Evolutionary conservation across 208 protist genomes (phyloP), one percentile per base, ranked within the genome.

Genomic region (Leptomonas pyrrhocoris): DNA sequence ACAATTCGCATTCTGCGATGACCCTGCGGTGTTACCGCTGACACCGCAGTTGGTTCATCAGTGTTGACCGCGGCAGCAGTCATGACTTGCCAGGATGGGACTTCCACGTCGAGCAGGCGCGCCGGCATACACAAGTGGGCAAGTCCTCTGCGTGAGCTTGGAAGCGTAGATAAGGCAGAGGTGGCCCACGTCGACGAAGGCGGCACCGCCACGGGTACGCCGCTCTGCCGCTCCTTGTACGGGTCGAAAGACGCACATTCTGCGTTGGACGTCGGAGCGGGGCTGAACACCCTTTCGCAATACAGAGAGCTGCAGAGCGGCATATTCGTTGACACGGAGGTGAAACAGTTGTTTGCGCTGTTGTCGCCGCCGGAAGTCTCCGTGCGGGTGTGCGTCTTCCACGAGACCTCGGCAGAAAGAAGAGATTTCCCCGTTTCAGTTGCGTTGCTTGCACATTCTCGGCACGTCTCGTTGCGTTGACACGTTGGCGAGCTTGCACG

Each of bases 81-180:
- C 53, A 68, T 9, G 18, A 60, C 38, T 25, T 57, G 63, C 63
- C 63, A 60, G 2, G 46, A 65, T 3, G 60, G 60, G 1, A 19
- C 1, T 12, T 18, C 19, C 13, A 16, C 16, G 31, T 55, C 46
- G 31, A 65, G 60, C 31, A 65, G 31, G 15, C 60, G 60, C 30
- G 60, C 43, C 0, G 25, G 46, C 46, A 53, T 36, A 30, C 60
- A 65, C 19, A 65, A 18, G 8, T 40, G 43, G 5, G 56, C 56
- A n/a, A 12, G 13, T 19, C 30, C 51, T 11, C 34, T 59, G 54
- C 28, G 30, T 57, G 48, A 5, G 23, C 48, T 28, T 9, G 21
- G 27, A 28, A 38, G 15, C 15, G 28, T 38, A 6, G 51, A 27
- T 15, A 27, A 28, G 48, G 5, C 23, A 18, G 40, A 18, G 51